Evolutionary conservation across 129 eudicot genomes (phyloP), one percentile per base, ranked within the genome.

Genomic region (Erigeron canadensis): DNA sequence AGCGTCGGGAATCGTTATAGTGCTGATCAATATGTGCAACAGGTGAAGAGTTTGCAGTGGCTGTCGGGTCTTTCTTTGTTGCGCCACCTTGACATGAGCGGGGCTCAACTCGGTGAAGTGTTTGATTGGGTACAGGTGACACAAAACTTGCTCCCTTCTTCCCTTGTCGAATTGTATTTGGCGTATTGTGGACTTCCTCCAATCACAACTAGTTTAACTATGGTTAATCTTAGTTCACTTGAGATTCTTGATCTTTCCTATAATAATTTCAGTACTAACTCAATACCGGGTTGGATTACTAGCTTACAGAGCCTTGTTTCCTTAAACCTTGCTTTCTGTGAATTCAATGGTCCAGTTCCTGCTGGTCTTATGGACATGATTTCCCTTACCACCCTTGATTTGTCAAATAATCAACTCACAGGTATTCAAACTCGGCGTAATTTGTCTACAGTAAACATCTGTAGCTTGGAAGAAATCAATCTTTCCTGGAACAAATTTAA

Each of bases 101-200:
- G 64, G 11, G 46, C 38, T 2, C 16, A 75, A 23, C 66, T 81
- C 4, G 66, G 47, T 72, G 23, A 13, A 34, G 78, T 65, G 10
- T 12, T 45, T 15, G 15, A 70, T 5, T 84, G 88, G 85, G 40
- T 70, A 15, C 76, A 74, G 65, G 83, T 77, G 65, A 77, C 75
- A 50, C 78, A 72, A 51, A 40, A 8, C 40, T 0, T 50, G 3
- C 81, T 81, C 38, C 79, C 81, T 61, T 80, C 69, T 57, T 38
- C 78, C 12, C 61, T 56, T 17, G 56, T 50, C 9, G 82, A 77
- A 53, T 44, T 84, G 15, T 74, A 63, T 63, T 53, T 81, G 57
- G 34, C 67, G 19, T 9, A 39, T 2, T 81, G 86, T 42, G 23
- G 50, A 40, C 79, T 78, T 71, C 17, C 63, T 21, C 50, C 43